phyloP scores from a whole-genome alignment of 139 green algal species.

The Asterochloris erici region DNA sequence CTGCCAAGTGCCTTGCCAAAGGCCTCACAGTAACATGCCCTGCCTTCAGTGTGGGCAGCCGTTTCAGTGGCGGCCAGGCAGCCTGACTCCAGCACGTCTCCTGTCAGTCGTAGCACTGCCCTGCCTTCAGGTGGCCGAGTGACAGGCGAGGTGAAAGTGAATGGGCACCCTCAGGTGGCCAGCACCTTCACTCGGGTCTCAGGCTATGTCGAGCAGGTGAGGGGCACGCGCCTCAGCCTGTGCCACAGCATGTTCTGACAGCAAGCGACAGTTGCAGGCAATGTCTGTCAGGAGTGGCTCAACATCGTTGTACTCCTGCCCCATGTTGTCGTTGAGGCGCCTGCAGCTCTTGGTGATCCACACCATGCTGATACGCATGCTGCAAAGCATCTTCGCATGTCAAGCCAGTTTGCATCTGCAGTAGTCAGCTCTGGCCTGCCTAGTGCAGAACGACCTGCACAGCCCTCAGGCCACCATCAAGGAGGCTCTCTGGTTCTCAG shows the following conservation, averaged over 20 bases:
- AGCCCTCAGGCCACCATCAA: conserved; percentile 29
- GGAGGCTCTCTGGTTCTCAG: conserved; percentile 41
- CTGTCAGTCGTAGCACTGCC: too few species aligned
- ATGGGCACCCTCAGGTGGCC: conserved; percentile 47
- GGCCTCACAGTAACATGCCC: too few species aligned
- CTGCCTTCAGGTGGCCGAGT: conserved; percentile 21
- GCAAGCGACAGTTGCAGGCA: too few species aligned
- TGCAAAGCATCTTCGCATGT: background rate
- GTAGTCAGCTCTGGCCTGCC: background rate
- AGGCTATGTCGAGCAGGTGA: conserved; percentile 33
- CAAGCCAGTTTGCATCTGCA: background rate
- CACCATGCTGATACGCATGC: background rate
- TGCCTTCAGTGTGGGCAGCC: too few species aligned
- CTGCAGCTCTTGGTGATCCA: too few species aligned
- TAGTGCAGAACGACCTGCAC: conserved; percentile 37
- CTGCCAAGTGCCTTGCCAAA: too few species aligned
- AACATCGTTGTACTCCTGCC: too few species aligned
- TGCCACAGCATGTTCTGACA: background rate
- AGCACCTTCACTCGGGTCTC: conserved; percentile 34
- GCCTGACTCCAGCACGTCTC: too few species aligned
- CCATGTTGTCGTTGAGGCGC: too few species aligned
- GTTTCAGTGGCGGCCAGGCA: too few species aligned
- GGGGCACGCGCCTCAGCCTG: background rate
- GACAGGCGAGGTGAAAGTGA: conserved; percentile 55
- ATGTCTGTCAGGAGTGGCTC: too few species aligned